Evolutionary conservation across 129 eudicot species (phyloP).

Genomic region (Scalesia atractyloides): DNA sequence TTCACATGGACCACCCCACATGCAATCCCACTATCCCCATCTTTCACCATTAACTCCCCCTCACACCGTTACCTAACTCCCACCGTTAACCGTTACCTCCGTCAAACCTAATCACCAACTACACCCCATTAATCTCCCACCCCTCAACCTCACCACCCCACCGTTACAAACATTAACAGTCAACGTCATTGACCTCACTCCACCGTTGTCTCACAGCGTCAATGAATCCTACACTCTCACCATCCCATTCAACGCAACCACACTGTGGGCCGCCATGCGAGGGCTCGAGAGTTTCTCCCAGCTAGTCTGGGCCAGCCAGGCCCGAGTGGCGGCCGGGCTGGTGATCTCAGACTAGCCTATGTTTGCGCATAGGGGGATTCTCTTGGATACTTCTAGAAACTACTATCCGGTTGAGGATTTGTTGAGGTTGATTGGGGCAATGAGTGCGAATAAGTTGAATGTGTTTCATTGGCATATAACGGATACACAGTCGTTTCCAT

Average conservation of each 20-base stretch:
- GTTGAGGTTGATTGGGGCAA: conserved; percentile 60
- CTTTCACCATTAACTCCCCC: conserved; percentile 59
- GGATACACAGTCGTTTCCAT: conserved; percentile 91
- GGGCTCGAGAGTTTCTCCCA: conserved; percentile 93
- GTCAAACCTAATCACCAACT: conserved; percentile 45
- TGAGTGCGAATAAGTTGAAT: conserved; percentile 80
- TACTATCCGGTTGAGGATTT: conserved; percentile 60
- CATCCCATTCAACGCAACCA: conserved; percentile 38
- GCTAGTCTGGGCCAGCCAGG: conserved; percentile 58
- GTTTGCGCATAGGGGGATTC: conserved; percentile 56
- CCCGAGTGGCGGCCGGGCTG: conserved; percentile 57
- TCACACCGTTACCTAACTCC: conserved; percentile 55
- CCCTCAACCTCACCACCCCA: conserved; percentile 40
- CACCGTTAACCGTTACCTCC: conserved; percentile 61
- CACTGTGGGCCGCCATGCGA: conserved; percentile 92
- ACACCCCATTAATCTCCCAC: conserved; percentile 55
- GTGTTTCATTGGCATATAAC: conserved; percentile 98
- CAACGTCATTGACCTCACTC: conserved; percentile 43
- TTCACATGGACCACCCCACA: conserved; percentile 70
- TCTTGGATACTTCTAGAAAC: conserved; percentile 79
- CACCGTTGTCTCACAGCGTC: conserved; percentile 56
- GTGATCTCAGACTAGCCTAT: conserved; percentile 53
- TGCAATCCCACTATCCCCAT: conserved; percentile 51
- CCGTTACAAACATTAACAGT: conserved; percentile 47
- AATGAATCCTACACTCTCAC: conserved; percentile 74